Conservation (phyloP, 2,329 filamentous ascomycete genomes). For the Juglanconis sp. region DNA sequence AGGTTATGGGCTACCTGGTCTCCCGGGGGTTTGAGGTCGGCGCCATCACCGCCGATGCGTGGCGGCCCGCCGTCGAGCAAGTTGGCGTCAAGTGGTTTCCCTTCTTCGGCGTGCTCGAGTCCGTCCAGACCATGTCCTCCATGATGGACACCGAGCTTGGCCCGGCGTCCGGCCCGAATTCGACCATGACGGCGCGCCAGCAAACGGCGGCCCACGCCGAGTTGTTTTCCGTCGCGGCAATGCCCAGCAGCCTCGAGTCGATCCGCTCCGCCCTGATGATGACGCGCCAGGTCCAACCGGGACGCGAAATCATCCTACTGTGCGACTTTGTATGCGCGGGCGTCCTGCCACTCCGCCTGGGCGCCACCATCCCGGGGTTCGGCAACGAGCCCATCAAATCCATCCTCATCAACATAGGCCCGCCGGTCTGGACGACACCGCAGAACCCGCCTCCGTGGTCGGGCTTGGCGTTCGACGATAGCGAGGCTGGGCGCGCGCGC, state of each 20-base stretch:
- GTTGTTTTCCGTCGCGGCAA: slow-evolving; percentile 1
- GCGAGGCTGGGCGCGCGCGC: background rate
- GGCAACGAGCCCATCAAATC: background rate
- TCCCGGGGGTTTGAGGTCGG: slow-evolving; percentile 9
- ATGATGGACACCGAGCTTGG: background rate
- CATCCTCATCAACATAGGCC: background rate
- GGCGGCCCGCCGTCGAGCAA: slow-evolving; percentile 5
- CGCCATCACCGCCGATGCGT: background rate
- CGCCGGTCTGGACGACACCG: slow-evolving; percentile 1
- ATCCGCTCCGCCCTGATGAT: background rate
- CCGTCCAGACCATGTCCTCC: background rate
- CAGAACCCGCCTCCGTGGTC: slow-evolving; percentile 10
- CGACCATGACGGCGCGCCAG: background rate
- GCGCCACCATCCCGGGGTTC: background rate
- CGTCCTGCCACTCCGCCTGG: background rate
- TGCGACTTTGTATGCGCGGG: background rate
- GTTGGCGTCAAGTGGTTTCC: slow-evolving; percentile 1
- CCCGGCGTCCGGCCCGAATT: too few species aligned
- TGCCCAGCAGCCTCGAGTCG: slow-evolving; percentile 12
- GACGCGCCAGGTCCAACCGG: background rate
- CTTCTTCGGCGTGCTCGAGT: slow-evolving; percentile 8
- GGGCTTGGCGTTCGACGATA: slow-evolving; percentile 7
- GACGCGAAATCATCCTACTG: background rate
- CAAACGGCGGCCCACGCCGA: background rate
- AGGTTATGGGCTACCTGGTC: slow-evolving; percentile 9